A percentile compares a stretch with the other conserved stretches of the same genome.
These are phyloP conservation scores for Penicillium canescens DNA, from an alignment of 495 filamentous ascomycete species.

Conservation along the genomic window DNA sequence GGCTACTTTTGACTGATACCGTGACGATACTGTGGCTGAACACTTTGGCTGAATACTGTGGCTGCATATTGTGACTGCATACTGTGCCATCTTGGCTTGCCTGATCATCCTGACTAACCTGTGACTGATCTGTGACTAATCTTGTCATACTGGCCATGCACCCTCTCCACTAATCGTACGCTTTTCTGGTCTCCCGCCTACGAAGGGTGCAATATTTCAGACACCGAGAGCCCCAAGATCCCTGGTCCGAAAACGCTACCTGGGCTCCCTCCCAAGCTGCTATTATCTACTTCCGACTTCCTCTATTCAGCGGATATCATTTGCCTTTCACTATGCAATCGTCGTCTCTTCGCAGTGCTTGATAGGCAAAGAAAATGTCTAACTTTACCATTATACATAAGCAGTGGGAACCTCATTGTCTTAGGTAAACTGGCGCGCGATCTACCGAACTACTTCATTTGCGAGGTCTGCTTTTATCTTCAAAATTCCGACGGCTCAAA, in stretches of 20 bases:
- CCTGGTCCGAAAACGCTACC: not conserved
- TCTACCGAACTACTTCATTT: constrained; percentile 1
- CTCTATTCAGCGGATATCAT: not conserved
- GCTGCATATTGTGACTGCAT: no score
- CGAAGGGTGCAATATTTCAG: no score
- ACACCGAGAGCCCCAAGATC: not conserved
- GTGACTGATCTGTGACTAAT: no score
- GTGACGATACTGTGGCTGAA: no score
- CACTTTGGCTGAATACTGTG: no score
- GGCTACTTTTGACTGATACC: no score
- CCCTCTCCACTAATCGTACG: no score
- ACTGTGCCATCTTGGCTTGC: no score
- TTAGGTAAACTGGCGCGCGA: constrained; percentile 2
- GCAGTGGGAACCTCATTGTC: not conserved
- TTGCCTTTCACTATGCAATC: constrained; percentile 6
- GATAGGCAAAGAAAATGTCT: not conserved
- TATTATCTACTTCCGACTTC: constrained; percentile 7
- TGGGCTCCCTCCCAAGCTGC: constrained; percentile 1
- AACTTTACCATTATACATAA: not conserved
- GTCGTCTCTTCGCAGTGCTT: not conserved
- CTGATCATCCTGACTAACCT: no score
- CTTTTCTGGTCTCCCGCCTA: no score
- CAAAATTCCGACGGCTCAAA: not conserved
- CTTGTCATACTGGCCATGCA: no score
- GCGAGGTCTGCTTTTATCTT: not conserved